Percentiles rank a stretch among this genome's conserved stretches.
Conservation (phyloP, 805 yeast genomes). For the Cyberlindnera sargentensis region DNA sequence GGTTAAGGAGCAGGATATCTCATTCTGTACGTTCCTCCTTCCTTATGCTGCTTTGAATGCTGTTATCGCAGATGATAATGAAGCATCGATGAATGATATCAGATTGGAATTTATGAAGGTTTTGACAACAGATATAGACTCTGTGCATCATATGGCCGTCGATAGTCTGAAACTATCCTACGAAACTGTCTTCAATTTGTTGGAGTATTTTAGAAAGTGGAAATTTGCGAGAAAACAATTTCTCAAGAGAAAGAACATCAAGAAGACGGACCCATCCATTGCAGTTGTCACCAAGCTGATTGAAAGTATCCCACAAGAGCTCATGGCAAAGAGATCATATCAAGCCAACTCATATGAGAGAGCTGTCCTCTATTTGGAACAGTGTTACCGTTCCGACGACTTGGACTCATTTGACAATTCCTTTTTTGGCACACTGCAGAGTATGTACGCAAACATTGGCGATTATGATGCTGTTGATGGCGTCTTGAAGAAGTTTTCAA, state of each 20-base stretch:
- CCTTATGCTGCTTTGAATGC: slow-evolving; percentile 72
- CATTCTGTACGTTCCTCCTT: slow-evolving; percentile 61
- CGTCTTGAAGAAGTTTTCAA: slow-evolving; percentile 63
- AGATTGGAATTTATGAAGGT: slow-evolving; percentile 54
- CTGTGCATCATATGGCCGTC: slow-evolving; percentile 43
- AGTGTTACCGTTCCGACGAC: slow-evolving; percentile 44
- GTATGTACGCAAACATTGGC: slow-evolving; percentile 78
- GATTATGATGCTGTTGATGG: slow-evolving; percentile 92
- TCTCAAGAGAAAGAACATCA: slow-evolving; percentile 16
- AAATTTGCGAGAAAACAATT: slow-evolving; percentile 19
- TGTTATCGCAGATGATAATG: slow-evolving; percentile 40
- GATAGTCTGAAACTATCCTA: slow-evolving; percentile 61
- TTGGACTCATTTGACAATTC: slow-evolving; percentile 26
- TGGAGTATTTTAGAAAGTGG: slow-evolving; percentile 87
- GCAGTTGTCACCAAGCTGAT: slow-evolving; percentile 41
- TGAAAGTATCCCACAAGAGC: slow-evolving; percentile 50
- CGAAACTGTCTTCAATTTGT: slow-evolving; percentile 65
- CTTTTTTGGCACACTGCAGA: slow-evolving; percentile 50
- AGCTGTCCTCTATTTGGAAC: slow-evolving; percentile 80
- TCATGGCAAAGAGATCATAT: slow-evolving; percentile 71
- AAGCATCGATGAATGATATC: slow-evolving; percentile 36
- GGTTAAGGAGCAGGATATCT: slow-evolving; percentile 61
- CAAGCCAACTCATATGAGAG: slow-evolving; percentile 84
- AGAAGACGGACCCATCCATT: slow-evolving; percentile 25
- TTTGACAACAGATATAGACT: slow-evolving; percentile 39